Evolutionary conservation across 106 monocot genomes (phyloP).

Genomic region (Dendrobium nobile): DNA sequence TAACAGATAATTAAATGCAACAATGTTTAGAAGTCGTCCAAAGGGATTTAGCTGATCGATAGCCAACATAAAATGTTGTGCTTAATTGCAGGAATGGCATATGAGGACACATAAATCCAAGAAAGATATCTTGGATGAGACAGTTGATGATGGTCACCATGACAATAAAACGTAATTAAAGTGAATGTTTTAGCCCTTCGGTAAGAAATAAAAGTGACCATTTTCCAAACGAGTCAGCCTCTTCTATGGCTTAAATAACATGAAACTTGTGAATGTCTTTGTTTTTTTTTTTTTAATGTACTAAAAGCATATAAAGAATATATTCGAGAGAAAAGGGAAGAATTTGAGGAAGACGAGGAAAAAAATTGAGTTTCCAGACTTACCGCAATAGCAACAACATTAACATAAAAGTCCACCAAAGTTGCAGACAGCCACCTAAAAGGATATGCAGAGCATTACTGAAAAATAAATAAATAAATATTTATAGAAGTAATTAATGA

Average conservation of each 20-base stretch:
- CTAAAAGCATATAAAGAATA: not conserved
- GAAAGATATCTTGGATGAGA: not conserved
- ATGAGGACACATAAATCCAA: not conserved
- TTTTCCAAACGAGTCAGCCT: not conserved
- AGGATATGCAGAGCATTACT: constrained; percentile 9
- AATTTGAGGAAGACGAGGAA: not conserved
- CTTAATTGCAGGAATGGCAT: not conserved
- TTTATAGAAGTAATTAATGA: not conserved
- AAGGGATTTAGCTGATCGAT: not conserved
- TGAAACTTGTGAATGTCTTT: not conserved
- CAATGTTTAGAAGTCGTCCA: too few relatives aligned
- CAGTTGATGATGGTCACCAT: not conserved
- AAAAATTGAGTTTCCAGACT: not conserved
- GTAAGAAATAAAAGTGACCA: not conserved
- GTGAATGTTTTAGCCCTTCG: not conserved
- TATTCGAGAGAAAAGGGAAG: not conserved
- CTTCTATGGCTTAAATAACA: not conserved
- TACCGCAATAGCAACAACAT: constrained; percentile 78
- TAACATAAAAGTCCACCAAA: constrained; percentile 80
- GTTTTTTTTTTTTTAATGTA: not conserved
- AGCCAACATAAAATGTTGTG: not conserved
- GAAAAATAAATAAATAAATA: not conserved
- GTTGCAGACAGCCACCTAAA: constrained; percentile 78
- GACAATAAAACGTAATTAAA: not conserved
- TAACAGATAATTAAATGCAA: too few relatives aligned